These are phyloP conservation scores for Diaporthe nobilis DNA, from an alignment of 2,329 filamentous ascomycete species.

Conservation along the genomic window DNA sequence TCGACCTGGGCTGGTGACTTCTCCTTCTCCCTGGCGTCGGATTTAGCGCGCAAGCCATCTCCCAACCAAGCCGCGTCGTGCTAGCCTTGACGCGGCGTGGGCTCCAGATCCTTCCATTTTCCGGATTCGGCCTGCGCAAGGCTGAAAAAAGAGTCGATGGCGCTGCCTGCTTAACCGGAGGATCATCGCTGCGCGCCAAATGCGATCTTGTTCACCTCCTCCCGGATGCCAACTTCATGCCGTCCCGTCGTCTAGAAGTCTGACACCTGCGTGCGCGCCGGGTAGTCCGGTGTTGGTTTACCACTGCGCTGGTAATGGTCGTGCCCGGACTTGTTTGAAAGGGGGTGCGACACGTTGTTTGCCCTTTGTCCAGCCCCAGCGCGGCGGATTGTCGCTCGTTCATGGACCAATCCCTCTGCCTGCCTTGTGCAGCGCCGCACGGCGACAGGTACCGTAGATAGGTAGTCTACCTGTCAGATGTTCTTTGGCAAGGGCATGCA, in stretches of 20 bases:
- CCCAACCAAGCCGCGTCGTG: background rate
- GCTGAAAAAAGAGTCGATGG: conserved; percentile 27
- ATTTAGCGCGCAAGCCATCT: background rate
- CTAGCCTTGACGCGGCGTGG: conserved; percentile 9
- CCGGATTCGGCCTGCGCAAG: conserved; percentile 22
- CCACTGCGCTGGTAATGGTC: conserved; percentile 13
- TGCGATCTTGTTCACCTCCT: background rate
- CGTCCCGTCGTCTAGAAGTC: background rate
- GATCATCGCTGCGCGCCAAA: background rate
- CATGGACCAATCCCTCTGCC: conserved; percentile 1
- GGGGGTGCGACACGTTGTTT: background rate
- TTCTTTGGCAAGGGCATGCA: conserved; percentile 9
- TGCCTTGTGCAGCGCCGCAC: background rate
- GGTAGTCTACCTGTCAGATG: background rate
- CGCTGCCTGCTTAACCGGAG: background rate
- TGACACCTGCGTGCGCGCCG: background rate
- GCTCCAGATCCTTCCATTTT: conserved; percentile 17
- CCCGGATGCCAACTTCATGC: background rate
- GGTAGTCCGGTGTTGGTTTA: background rate
- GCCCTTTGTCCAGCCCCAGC: background rate
- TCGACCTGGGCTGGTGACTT: background rate
- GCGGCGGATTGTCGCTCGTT: background rate
- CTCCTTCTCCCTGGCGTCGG: background rate
- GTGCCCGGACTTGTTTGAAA: background rate
- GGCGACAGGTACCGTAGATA: background rate